Evolutionary conservation across 139 green algal genomes (phyloP).

Genomic region (Micromonas pusilla): DNA sequence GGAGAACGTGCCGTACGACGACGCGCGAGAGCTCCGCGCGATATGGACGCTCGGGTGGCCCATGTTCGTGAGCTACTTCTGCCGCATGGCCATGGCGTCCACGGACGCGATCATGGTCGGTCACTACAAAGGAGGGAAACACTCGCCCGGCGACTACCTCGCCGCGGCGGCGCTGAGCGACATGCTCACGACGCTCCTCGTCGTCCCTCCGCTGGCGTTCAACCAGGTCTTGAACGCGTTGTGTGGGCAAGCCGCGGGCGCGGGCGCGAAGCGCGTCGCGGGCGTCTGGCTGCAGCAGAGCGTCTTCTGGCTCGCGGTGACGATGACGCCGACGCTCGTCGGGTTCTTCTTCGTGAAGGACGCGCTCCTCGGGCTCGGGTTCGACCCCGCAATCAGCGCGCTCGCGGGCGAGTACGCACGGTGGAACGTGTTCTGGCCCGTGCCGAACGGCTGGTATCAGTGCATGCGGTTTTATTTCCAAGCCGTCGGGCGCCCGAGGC

Average conservation of each 20-base stretch:
- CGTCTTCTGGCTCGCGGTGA: not conserved
- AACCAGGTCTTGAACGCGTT: constrained; percentile 1
- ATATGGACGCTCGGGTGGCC: not conserved
- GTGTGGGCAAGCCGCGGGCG: not conserved
- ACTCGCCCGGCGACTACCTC: not conserved
- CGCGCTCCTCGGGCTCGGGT: not conserved
- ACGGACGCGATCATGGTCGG: not conserved
- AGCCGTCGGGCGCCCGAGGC: not conserved
- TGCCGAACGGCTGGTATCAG: constrained; percentile 1
- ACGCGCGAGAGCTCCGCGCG: not conserved
- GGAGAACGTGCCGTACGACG: not conserved
- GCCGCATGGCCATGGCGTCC: not conserved
- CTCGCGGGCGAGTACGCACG: not conserved
- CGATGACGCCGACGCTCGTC: not conserved
- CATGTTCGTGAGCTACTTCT: not conserved
- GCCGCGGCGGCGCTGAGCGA: not conserved
- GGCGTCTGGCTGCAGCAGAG: not conserved
- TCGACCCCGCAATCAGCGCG: not conserved
- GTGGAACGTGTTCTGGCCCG: constrained; percentile 2
- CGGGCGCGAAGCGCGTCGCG: not conserved
- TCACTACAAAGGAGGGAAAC: not conserved
- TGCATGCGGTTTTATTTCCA: constrained; percentile 3
- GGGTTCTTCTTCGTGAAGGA: constrained; percentile 3
- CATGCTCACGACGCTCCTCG: not conserved
- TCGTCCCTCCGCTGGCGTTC: constrained; percentile 9